phyloP scores from a whole-genome alignment of 768 basidiomycete genomes.

The Roridomyces roridus region DNA sequence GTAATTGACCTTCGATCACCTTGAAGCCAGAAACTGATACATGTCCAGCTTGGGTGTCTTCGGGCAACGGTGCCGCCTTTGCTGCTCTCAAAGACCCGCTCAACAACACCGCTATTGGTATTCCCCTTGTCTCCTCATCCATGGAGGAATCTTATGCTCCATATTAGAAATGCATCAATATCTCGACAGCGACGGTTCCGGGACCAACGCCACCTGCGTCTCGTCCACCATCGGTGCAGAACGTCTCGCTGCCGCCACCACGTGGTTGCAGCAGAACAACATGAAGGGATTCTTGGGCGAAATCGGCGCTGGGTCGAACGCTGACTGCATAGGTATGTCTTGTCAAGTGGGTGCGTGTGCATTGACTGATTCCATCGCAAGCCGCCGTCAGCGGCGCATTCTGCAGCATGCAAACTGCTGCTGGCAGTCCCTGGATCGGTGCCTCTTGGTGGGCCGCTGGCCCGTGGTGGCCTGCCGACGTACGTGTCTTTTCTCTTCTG shows the following conservation, averaged over 20 bases:
- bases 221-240: conserved; percentile 64
- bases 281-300: conserved; percentile 72
- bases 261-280: conserved; percentile 63
- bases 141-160: neutral
- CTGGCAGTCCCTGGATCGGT: conserved; percentile 58
- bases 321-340: conserved; percentile 22
- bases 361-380: conserved; percentile 23
- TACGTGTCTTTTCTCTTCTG: too few relatives aligned
- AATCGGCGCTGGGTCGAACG: conserved; percentile 58
- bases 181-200: conserved; percentile 69
- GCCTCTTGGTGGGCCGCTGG: conserved; percentile 66
- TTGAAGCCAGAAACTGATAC: neutral
- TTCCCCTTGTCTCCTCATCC: conserved; percentile 17
- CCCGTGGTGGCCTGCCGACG: conserved; percentile 60
- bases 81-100: conserved; percentile 59
- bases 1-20: conserved; percentile 31
- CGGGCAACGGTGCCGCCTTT: conserved; percentile 62
- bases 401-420: conserved; percentile 62
- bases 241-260: conserved; percentile 60
- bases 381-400: conserved; percentile 59
- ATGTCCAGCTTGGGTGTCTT: conserved; percentile 54
- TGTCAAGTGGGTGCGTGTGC: neutral
- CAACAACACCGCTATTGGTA: conserved; percentile 66
- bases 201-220: conserved; percentile 59
- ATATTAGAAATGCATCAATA: conserved; percentile 72